Conservation (phyloP, 2,329 filamentous ascomycete genomes). For the Sarocladium brachiariae region DNA sequence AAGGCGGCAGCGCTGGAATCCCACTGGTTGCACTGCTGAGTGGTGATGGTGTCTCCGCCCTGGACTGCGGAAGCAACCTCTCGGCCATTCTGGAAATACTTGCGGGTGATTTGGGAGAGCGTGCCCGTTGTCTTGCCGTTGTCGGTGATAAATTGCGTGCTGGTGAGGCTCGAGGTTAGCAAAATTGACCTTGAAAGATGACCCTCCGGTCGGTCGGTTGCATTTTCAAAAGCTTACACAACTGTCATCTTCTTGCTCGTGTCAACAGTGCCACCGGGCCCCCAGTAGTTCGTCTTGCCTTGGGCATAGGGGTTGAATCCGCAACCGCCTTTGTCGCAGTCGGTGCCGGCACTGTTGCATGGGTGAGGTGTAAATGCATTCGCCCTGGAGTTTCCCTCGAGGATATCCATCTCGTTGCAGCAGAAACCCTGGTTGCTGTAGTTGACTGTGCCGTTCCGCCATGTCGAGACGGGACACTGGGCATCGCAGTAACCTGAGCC, state of each 20-base stretch:
- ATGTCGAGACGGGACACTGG: slow-evolving; percentile 29
- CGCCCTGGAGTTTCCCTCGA: slow-evolving; percentile 34
- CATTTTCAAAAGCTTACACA: slow-evolving; percentile 16
- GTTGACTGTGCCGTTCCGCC: slow-evolving; percentile 8
- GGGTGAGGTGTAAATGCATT: slow-evolving; percentile 32
- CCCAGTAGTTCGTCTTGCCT: slow-evolving; percentile 22
- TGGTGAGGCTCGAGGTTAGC: background rate
- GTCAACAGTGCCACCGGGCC: slow-evolving; percentile 33
- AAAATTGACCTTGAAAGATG: background rate
- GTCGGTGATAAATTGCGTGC: slow-evolving; percentile 35
- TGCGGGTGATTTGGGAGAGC: slow-evolving; percentile 18
- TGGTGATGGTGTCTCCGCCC: slow-evolving; percentile 33
- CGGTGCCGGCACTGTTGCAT: slow-evolving; percentile 24
- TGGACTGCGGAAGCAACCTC: slow-evolving; percentile 15
- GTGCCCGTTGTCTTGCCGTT: slow-evolving; percentile 17
- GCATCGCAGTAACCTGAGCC: slow-evolving; percentile 53
- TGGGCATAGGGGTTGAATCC: slow-evolving; percentile 26
- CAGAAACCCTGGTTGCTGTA: slow-evolving; percentile 24
- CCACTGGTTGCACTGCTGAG: slow-evolving; percentile 37
- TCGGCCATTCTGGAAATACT: slow-evolving; percentile 21
- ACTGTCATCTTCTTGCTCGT: slow-evolving; percentile 32
- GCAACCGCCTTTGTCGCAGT: slow-evolving; percentile 28
- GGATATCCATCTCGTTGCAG: slow-evolving; percentile 39
- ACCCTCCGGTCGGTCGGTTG: background rate
- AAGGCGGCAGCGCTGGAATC: slow-evolving; percentile 34